phyloP scores from a whole-genome alignment of 1,284 basidiomycete species.

The Tilletia setariae region DNA sequence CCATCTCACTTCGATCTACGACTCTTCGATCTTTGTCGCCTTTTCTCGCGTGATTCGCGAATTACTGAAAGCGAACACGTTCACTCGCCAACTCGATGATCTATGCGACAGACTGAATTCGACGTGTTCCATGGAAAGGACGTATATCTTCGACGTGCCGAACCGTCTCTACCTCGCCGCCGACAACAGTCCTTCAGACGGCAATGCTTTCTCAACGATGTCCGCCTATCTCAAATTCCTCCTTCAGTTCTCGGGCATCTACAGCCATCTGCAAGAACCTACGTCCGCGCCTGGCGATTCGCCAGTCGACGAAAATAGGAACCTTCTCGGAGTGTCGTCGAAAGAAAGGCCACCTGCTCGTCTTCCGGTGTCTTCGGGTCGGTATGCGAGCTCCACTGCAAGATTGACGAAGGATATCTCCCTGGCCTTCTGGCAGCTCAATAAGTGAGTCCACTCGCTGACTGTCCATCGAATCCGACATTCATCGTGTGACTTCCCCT shows the following conservation, averaged over 20 bases:
- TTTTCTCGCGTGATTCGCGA: conserved; percentile 65
- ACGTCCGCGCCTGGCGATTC: not conserved
- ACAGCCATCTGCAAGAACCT: conserved; percentile 50
- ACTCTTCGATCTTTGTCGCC: conserved; percentile 80
- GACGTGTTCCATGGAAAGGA: conserved; percentile 8
- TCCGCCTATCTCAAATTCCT: conserved; percentile 88
- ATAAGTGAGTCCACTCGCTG: not conserved
- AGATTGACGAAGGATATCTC: conserved; percentile 11
- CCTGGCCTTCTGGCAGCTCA: conserved; percentile 10
- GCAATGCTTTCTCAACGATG: conserved; percentile 78
- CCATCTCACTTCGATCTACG: conserved; percentile 82
- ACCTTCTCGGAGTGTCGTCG: not conserved
- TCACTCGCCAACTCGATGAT: conserved; percentile 10
- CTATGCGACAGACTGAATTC: conserved; percentile 3
- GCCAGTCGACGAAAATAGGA: not conserved
- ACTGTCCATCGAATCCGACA: not conserved
- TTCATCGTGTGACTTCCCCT: not conserved
- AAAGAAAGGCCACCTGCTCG: not conserved
- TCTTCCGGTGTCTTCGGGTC: not conserved
- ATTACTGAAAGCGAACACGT: conserved; percentile 8
- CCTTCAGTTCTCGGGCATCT: conserved; percentile 77
- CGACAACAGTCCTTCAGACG: conserved; percentile 86
- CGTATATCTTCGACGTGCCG: conserved; percentile 60
- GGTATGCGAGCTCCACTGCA: conserved; percentile 5
- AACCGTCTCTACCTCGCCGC: conserved; percentile 86